Percentiles rank a stretch among this genome's conserved stretches.
Evolutionary conservation across 1,284 basidiomycete species (phyloP).

Genomic region (Neotropicomus parvogracilis): DNA sequence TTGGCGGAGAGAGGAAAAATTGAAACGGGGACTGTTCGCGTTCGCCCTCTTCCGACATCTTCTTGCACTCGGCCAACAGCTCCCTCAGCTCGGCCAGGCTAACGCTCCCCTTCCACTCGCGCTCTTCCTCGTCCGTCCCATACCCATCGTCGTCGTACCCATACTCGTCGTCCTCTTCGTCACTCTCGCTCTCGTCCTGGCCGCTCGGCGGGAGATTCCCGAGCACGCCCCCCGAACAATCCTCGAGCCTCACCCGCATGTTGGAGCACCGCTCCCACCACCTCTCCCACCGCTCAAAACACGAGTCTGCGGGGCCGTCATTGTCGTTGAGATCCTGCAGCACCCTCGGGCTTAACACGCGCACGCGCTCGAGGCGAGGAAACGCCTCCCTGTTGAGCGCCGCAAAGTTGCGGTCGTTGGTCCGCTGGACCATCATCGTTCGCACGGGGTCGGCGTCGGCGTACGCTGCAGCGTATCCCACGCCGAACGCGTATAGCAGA

Average conservation of each 20-base stretch:
- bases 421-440: slow-evolving; percentile 45
- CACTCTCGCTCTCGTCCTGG: slow-evolving; percentile 33
- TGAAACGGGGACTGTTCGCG: slow-evolving; percentile 31
- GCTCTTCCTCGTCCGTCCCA: slow-evolving; percentile 35
- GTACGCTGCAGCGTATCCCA: slow-evolving; percentile 45
- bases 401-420: slow-evolving; percentile 63
- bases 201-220: slow-evolving; percentile 52
- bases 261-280: slow-evolving; percentile 57
- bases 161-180: slow-evolving; percentile 22
- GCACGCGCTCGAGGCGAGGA: slow-evolving; percentile 54
- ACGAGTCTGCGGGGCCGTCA: slow-evolving; percentile 41
- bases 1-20: slow-evolving; percentile 21
- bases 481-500: slow-evolving; percentile 63
- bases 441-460: slow-evolving; percentile 42
- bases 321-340: slow-evolving; percentile 55
- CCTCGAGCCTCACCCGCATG: slow-evolving; percentile 55
- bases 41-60: slow-evolving; percentile 43
- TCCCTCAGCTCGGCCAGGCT: slow-evolving; percentile 41
- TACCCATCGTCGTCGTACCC: slow-evolving; percentile 34
- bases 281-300: slow-evolving; percentile 62
- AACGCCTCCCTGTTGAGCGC: slow-evolving; percentile 46
- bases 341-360: slow-evolving; percentile 53
- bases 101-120: slow-evolving; percentile 29
- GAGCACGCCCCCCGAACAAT: slow-evolving; percentile 59
- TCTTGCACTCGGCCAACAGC: slow-evolving; percentile 47